Evolutionary conservation across 495 filamentous ascomycete genomes (phyloP), one percentile per base, ranked within the genome.

Genomic region (Xylaria palmicola): DNA sequence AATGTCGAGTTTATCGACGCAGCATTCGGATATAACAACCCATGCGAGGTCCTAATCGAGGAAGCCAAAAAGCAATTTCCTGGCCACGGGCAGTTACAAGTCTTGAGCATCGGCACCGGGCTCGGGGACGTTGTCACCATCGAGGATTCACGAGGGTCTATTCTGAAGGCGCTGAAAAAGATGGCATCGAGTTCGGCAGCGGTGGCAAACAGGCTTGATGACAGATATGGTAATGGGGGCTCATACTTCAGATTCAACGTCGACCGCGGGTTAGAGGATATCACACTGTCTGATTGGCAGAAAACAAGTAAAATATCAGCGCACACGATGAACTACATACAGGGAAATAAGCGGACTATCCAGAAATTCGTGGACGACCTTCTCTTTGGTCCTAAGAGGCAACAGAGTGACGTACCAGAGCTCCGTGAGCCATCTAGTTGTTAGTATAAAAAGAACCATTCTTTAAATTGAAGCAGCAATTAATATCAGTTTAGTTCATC

Each of bases 231-330:
- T 30, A 59, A 73, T 19, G 66, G 68, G n/a, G 55, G 63, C 6
- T 68, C 66, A n/a, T 69, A 79, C 58, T 75, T 73, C 55, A 73
- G 79, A 9, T 79, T 81, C 55, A 79, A 80, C 63, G 74, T 82
- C 8, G 64, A 70, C 2, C 73, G 71, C 45, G 78, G 77, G 3
- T 49, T 81, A 20, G 70, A 77, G 56, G 65, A 78, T 26, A 68
- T 81, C 26, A 70, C 66, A 2, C 68, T 78, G n/a, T 72, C 79
- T 20, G 73, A 76, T 29, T 65, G 69, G 32, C 67, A 68, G 8
- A 69, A 77, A 57, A 65, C 67, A 29, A 64, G 65, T 5, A 69
- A 62, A 24, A 74, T 79, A 34, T 65, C 62, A 6, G 69, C 72
- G 15, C 74, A 69, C 51, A 82, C 77, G 19, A 17, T 62, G 30